Percentiles rank a stretch among this genome's conserved stretches.
phyloP scores from a whole-genome alignment of 257 asterid genomes.

The Prunella vulgaris region DNA sequence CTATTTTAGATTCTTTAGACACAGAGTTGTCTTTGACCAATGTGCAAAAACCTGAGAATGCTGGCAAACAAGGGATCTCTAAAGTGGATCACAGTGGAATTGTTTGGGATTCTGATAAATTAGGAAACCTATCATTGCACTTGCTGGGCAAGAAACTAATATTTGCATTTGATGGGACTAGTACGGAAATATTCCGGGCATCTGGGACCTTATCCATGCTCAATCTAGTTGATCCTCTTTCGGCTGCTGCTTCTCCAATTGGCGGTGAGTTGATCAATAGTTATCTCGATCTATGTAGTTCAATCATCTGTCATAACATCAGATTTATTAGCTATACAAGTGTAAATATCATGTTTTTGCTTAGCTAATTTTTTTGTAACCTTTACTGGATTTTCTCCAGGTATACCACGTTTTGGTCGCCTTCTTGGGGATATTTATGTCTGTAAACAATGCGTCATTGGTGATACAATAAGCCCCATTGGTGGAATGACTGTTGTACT shows the following conservation, averaged over 20 bases:
- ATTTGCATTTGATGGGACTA: slow-evolving; percentile 97
- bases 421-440: slow-evolving; percentile 84
- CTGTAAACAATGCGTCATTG: slow-evolving; percentile 88
- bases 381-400: slow-evolving; percentile 37
- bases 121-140: slow-evolving; percentile 77
- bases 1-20: slow-evolving; percentile 95
- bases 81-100: slow-evolving; percentile 85
- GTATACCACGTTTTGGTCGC: slow-evolving; percentile 98
- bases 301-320: neutral
- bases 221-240: slow-evolving; percentile 96
- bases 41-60: slow-evolving; percentile 69
- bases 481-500: slow-evolving; percentile 97
- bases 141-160: slow-evolving; percentile 89
- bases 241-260: slow-evolving; percentile 98
- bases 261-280: slow-evolving; percentile 62
- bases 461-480: slow-evolving; percentile 86
- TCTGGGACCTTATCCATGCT: slow-evolving; percentile 90
- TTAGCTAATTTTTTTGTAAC: slow-evolving; percentile 15
- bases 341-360: neutral
- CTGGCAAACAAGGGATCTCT: slow-evolving; percentile 64
- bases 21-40: slow-evolving; percentile 60
- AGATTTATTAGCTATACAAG: neutral
- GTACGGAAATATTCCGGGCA: slow-evolving; percentile 77
- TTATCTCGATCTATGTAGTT: neutral
- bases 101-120: slow-evolving; percentile 95